Evolutionary conservation across 176 grass and related monocot species (phyloP).

Genomic region (Triticum turgidum): DNA sequence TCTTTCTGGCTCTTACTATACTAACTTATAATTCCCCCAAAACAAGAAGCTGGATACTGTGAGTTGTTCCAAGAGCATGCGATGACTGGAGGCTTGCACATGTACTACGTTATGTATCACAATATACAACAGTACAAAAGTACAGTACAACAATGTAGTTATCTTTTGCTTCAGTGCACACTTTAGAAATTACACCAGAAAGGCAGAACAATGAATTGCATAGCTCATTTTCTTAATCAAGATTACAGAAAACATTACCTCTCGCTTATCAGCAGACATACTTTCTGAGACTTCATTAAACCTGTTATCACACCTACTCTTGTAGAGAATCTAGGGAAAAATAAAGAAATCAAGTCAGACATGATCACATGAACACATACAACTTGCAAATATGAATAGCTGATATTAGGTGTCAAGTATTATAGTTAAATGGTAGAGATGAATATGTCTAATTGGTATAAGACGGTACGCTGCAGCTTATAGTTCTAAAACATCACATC

Average conservation of each 20-base stretch:
- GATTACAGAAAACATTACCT: conserved; percentile 62
- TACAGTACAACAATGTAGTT: conserved; percentile 9
- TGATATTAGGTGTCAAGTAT: neutral
- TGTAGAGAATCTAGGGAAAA: conserved; percentile 84
- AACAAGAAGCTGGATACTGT: neutral
- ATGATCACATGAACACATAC: conserved; percentile 27
- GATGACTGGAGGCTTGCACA: conserved; percentile 1
- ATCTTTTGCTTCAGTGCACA: conserved; percentile 12
- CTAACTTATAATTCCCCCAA: conserved; percentile 4
- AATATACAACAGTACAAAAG: neutral
- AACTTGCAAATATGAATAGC: conserved; percentile 17
- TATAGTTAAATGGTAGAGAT: neutral
- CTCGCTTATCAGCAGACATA: conserved; percentile 80
- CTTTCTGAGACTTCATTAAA: conserved; percentile 87
- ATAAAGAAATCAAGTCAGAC: conserved; percentile 29
- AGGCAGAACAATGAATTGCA: neutral
- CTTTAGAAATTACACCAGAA: conserved; percentile 11
- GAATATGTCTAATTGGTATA: conserved; percentile 5
- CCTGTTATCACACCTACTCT: conserved; percentile 99
- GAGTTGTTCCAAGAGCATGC: conserved; percentile 5
- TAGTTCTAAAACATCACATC: conserved; percentile 9
- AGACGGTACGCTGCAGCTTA: neutral
- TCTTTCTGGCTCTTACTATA: conserved; percentile 13
- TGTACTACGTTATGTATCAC: neutral
- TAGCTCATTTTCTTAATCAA: conserved; percentile 32